These are phyloP conservation scores for Penicillium steckii DNA, from an alignment of 495 filamentous ascomycete species.

Conservation along the genomic window DNA sequence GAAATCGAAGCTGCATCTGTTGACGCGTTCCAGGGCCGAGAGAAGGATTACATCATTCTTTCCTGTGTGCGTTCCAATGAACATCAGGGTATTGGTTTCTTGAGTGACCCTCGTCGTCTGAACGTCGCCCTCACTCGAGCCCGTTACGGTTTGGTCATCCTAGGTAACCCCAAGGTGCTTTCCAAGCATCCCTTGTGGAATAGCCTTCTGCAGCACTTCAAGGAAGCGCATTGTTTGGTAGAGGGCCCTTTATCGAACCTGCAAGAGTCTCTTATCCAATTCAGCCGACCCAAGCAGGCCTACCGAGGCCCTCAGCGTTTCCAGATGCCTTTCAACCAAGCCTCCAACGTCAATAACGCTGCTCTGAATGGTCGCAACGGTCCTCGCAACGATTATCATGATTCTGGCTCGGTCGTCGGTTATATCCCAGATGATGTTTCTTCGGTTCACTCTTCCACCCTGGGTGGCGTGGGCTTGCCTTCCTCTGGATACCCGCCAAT, in stretches of 20 bases:
- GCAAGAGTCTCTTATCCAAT: slow-evolving; percentile 91
- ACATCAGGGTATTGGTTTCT: slow-evolving; percentile 98
- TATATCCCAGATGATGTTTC: slow-evolving; percentile 98
- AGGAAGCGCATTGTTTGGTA: slow-evolving; percentile 93
- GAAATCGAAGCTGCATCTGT: slow-evolving; percentile 98
- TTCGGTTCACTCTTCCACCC: slow-evolving; percentile 87
- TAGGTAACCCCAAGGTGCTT: slow-evolving; percentile 97
- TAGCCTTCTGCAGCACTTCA: slow-evolving; percentile 93
- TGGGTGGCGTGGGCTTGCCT: slow-evolving; percentile 76
- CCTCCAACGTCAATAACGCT: slow-evolving; percentile 53
- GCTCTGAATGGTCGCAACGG: slow-evolving; percentile 51
- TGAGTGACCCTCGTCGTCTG: slow-evolving; percentile 96
- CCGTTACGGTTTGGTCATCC: slow-evolving; percentile 92
- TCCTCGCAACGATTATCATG: slow-evolving; percentile 69
- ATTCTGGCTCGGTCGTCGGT: slow-evolving; percentile 82
- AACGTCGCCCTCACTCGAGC: slow-evolving; percentile 98
- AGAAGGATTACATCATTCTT: slow-evolving; percentile 98
- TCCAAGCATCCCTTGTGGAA: slow-evolving; percentile 99
- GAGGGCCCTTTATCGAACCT: slow-evolving; percentile 96
- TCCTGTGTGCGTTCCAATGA: slow-evolving; percentile 99
- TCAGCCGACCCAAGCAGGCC: slow-evolving; percentile 86
- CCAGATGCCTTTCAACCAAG: slow-evolving; percentile 76
- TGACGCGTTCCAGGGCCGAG: slow-evolving; percentile 97
- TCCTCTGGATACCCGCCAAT: slow-evolving; percentile 90
- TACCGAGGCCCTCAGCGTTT: slow-evolving; percentile 91